Evolutionary conservation across 495 filamentous ascomycete species (phyloP), one percentile per base, ranked within the genome.

Genomic region (Neurospora sp.): DNA sequence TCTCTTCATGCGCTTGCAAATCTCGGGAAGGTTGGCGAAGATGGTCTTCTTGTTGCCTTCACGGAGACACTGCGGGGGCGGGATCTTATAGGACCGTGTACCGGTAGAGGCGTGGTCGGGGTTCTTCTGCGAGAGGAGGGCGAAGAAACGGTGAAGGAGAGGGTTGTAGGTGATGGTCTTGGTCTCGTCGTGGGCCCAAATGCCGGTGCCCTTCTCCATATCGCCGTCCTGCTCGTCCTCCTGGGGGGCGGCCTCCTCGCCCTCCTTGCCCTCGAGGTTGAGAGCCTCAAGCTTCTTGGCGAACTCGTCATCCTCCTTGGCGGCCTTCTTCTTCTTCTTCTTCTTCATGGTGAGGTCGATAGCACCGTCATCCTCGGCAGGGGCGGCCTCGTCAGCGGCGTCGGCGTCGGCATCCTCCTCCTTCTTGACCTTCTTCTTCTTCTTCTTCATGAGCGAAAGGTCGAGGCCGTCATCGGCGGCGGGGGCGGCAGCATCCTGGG

Each of bases 21-120:
- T 84, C 74, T 82, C 81, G 73, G 77, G 76, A 78, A 99, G 94
- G 85, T 99, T 99, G 83, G 96, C 96, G 81, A 98, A 99, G 78
- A 98, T 97, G 71, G 96, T 98, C 92, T 97, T 97, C 89, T 97
- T 97, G 89, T 98, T 98, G 81, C 96, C 96, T 93, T 99, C 96
- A 85, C 96, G 94, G 69, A 98, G 87, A 84, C 95, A 97, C 86
- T 99, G 96, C n/a, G 96, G 96, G 14, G 96, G 96, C 20, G 96
- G 96, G 78, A 99, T 99, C 88, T 98, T 98, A 88, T 99, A 99
- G 79, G 92, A 94, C 85, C 92, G 93, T 74, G 91, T 89, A 70
- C 95, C 96, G 82, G 89, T 90, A 23, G 92, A 92, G 18, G 94
- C 89, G 72, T 98, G 90, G 78, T 98, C 96, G 77, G 96, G 96